phyloP scores from a whole-genome alignment of 2,329 filamentous ascomycete species.

The Colletotrichum sojae region DNA sequence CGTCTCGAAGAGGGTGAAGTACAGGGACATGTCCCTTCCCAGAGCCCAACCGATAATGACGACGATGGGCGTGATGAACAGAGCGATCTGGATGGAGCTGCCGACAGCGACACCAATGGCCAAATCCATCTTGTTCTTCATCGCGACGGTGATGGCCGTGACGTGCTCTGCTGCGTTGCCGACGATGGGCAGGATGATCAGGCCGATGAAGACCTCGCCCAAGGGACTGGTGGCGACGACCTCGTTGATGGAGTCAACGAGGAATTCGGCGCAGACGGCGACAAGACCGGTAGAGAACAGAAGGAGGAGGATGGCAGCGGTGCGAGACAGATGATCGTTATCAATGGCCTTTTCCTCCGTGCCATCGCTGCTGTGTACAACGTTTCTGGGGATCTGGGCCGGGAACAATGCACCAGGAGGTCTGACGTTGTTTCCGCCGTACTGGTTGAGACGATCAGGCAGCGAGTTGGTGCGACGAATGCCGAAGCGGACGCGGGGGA shows the following conservation, averaged over 20 bases:
- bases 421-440: conserved; percentile 50
- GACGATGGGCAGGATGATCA: conserved; percentile 81
- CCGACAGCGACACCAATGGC: conserved; percentile 81
- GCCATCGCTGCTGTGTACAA: conserved; percentile 49
- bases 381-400: conserved; percentile 58
- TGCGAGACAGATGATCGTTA: conserved; percentile 66
- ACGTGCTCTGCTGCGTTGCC: conserved; percentile 82
- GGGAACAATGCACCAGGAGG: conserved; percentile 66
- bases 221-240: conserved; percentile 70
- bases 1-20: conserved; percentile 92
- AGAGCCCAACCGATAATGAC: conserved; percentile 81
- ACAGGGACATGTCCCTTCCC: conserved; percentile 79
- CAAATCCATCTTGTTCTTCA: conserved; percentile 83
- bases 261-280: conserved; percentile 78
- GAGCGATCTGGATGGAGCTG: conserved; percentile 79
- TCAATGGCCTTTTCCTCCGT: conserved; percentile 49
- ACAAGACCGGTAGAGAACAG: conserved; percentile 76
- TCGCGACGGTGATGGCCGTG: conserved; percentile 78
- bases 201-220: conserved; percentile 77
- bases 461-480: conserved; percentile 82
- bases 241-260: conserved; percentile 77
- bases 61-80: conserved; percentile 79
- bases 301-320: conserved; percentile 72
- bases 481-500: conserved; percentile 72
- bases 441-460: conserved; percentile 74